phyloP scores from a whole-genome alignment of 169 alveolate species.

The Plasmodium billcollinsi region DNA sequence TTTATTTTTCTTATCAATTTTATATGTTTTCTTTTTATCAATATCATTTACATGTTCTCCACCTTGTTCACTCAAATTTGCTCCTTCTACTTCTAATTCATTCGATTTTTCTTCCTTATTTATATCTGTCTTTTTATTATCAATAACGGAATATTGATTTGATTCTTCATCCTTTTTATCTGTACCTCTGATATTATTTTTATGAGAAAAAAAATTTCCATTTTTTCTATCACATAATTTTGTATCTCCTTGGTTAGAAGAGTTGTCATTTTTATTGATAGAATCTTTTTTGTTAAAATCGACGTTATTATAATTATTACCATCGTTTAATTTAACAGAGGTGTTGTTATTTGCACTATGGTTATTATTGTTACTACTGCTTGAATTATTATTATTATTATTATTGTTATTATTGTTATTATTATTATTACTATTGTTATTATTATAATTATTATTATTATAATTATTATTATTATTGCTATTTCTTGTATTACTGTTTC shows the following conservation, averaged over 20 bases:
- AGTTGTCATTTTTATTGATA: neutral
- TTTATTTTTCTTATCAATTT: constrained; percentile 34
- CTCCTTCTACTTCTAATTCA: neutral
- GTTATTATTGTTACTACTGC: constrained; percentile 8
- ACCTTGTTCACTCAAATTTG: neutral
- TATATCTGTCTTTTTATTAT: constrained; percentile 10
- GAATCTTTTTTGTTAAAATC: constrained; percentile 14
- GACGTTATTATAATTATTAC: neutral
- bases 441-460: neutral
- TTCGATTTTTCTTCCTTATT: constrained; percentile 5
- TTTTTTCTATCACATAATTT: constrained; percentile 25
- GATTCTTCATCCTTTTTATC: constrained; percentile 24
- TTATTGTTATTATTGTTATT: neutral
- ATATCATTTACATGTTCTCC: constrained; percentile 15
- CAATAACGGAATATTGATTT: neutral
- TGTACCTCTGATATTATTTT: constrained; percentile 27
- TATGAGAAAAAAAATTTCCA: constrained; percentile 22
- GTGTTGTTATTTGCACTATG: neutral
- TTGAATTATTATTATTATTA: neutral
- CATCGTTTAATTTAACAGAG: constrained; percentile 5
- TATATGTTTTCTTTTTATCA: constrained; percentile 16
- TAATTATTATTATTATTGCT: neutral
- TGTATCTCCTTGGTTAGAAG: neutral
- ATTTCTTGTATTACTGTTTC: constrained; percentile 3
- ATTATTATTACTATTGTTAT: neutral